Percentiles rank a stretch among this genome's conserved stretches.
These are phyloP conservation scores for Aspergillus olivimuriae DNA, from an alignment of 495 filamentous ascomycete genomes.

Conservation along the genomic window DNA sequence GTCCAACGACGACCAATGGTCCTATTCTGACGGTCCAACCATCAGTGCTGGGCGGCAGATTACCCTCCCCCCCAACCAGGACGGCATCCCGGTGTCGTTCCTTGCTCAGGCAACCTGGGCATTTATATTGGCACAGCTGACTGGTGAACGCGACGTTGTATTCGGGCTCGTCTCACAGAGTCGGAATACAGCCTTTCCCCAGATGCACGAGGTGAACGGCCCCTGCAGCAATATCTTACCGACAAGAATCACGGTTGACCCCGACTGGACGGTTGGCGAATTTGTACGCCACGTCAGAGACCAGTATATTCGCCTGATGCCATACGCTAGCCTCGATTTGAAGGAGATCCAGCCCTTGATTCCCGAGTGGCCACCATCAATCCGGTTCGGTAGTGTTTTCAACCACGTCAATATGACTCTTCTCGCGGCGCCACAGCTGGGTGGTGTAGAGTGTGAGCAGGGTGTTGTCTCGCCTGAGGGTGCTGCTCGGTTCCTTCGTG, in stretches of 20 bases:
- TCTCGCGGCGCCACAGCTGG: background rate
- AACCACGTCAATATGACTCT: background rate
- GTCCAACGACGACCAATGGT: background rate
- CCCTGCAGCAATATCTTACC: background rate
- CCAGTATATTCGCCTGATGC: background rate
- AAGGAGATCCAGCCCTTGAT: background rate
- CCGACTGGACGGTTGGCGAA: background rate
- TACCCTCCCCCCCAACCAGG: background rate
- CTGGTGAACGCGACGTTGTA: background rate
- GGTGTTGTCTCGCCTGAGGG: background rate
- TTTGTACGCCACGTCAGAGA: background rate
- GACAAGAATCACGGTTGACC: background rate
- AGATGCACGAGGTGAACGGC: background rate
- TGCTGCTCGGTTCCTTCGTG: background rate
- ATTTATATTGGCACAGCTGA: background rate
- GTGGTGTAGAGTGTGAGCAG: background rate
- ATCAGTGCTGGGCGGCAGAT: background rate
- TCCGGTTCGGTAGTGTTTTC: background rate
- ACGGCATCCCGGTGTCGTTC: background rate
- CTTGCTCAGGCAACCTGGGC: background rate
- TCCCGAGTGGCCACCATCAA: background rate
- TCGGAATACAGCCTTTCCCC: background rate
- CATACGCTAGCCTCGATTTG: background rate
- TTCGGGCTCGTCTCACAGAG: background rate
- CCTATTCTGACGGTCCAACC: background rate